These are phyloP conservation scores for Pleurotus ostreatus DNA, from an alignment of 768 basidiomycete genomes.

Conservation along the genomic window DNA sequence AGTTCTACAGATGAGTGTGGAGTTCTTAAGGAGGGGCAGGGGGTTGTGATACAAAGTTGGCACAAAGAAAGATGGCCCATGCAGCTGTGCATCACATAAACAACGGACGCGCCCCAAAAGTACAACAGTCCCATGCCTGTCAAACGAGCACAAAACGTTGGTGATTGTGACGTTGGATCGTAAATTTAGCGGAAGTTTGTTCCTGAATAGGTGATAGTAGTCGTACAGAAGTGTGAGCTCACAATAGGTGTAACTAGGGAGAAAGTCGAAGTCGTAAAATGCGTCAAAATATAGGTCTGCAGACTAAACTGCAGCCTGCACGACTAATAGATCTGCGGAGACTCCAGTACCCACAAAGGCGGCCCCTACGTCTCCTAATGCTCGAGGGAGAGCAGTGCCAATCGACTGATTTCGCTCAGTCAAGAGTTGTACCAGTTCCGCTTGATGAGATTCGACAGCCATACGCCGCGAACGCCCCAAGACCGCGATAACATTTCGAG, in stretches of 20 bases:
- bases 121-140: too few relatives aligned
- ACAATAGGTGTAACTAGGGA: not conserved
- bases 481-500: constrained; percentile 57
- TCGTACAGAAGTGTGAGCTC: too few relatives aligned
- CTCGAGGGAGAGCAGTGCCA: constrained; percentile 60
- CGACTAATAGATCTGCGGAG: constrained; percentile 47
- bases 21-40: too few relatives aligned
- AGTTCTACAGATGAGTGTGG: not conserved
- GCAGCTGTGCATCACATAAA: too few relatives aligned
- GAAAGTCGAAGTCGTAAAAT: not conserved
- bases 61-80: too few relatives aligned
- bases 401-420: constrained; percentile 35
- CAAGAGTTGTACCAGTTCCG: constrained; percentile 53
- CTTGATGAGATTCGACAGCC: constrained; percentile 51
- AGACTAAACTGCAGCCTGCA: constrained; percentile 37
- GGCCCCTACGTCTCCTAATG: constrained; percentile 73
- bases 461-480: constrained; percentile 73
- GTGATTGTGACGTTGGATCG: too few relatives aligned
- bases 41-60: not conserved
- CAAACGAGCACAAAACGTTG: too few relatives aligned
- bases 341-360: constrained; percentile 56
- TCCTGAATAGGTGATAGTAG: too few relatives aligned
- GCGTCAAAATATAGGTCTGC: not conserved
- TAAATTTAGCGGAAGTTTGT: too few relatives aligned
- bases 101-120: too few relatives aligned